phyloP scores from a whole-genome alignment of 352 stramenopile species.

The Phytophthora cactorum region DNA sequence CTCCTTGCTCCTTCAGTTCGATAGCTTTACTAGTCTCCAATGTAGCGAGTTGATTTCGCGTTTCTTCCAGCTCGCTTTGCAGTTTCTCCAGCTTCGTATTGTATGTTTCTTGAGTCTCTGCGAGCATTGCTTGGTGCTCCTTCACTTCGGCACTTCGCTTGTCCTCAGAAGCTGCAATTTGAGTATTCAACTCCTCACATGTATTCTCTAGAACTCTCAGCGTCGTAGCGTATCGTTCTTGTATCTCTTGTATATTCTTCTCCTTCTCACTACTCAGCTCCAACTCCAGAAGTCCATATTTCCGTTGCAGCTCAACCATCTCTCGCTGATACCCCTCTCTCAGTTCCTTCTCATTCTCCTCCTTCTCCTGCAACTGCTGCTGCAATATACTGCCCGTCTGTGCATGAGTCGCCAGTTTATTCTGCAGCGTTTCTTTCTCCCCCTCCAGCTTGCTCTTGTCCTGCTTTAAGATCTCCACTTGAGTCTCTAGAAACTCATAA shows the following conservation, averaged over 20 bases:
- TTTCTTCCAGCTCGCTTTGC: conserved; percentile 6
- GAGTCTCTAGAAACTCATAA: conserved; percentile 31
- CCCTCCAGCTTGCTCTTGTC: conserved; percentile 20
- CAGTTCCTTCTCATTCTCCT: conserved; percentile 14
- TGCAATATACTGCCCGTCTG: conserved; percentile 37
- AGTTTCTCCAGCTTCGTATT: neutral
- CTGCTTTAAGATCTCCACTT: conserved; percentile 29
- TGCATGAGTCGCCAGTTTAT: conserved; percentile 25
- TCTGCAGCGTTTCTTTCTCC: conserved; percentile 15
- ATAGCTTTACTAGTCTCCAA: neutral
- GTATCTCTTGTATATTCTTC: conserved; percentile 7
- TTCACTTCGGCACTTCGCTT: conserved; percentile 9
- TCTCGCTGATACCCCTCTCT: conserved; percentile 9
- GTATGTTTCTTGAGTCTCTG: conserved; percentile 3
- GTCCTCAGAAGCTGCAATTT: conserved; percentile 8
- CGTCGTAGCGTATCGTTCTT: conserved; percentile 2
- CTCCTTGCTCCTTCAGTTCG: conserved; percentile 4
- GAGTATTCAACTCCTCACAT: conserved; percentile 10
- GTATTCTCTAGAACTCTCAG: conserved; percentile 17
- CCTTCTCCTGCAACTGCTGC: conserved; percentile 36
- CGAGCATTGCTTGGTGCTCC: conserved; percentile 1
- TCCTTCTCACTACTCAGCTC: conserved; percentile 21
- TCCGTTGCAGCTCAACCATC: conserved; percentile 17
- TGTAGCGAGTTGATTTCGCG: conserved; percentile 4
- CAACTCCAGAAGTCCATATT: conserved; percentile 14